A percentile compares a stretch with the other conserved stretches of the same genome.
Evolutionary conservation across 768 basidiomycete species (phyloP).

Genomic region (Pseudohyphozyma bogoriensis): DNA sequence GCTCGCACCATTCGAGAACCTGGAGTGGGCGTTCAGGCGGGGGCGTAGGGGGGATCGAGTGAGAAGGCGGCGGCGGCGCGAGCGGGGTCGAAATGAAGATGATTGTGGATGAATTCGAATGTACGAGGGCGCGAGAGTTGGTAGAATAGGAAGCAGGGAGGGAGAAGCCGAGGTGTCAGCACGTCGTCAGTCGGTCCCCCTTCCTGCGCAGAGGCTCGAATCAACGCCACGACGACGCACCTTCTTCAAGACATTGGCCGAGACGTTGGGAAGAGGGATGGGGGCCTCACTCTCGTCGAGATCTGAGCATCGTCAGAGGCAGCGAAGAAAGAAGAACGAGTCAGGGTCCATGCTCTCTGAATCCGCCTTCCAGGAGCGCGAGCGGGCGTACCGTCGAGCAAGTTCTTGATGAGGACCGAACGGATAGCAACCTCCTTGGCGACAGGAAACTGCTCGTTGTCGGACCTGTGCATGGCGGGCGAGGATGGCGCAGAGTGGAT

Average conservation of each 20-base stretch:
- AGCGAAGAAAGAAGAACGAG: neutral
- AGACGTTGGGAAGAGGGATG: constrained; percentile 89
- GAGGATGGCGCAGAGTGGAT: no score
- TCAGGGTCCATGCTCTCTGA: neutral
- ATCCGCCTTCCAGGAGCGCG: neutral
- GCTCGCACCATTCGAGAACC: constrained; percentile 99
- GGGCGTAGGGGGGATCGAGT: constrained; percentile 19
- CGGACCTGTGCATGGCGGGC: no score
- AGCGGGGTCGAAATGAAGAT: neutral
- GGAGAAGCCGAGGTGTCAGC: neutral
- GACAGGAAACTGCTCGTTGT: constrained; percentile 86
- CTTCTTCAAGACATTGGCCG: constrained; percentile 86
- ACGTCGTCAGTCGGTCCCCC: no score
- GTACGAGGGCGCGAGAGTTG: neutral
- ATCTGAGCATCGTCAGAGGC: constrained; percentile 46
- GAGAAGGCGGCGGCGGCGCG: neutral
- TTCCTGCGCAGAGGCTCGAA: no score
- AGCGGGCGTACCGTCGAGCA: constrained; percentile 74
- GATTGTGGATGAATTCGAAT: no score
- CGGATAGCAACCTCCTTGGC: constrained; percentile 73
- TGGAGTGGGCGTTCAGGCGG: constrained; percentile 39
- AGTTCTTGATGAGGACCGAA: constrained; percentile 94
- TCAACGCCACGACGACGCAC: constrained; percentile 41
- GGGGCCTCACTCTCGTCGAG: constrained; percentile 89
- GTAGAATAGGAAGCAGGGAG: neutral